Evolutionary conservation across 768 basidiomycete species (phyloP).

Genomic region (Boletus rubescentipes): DNA sequence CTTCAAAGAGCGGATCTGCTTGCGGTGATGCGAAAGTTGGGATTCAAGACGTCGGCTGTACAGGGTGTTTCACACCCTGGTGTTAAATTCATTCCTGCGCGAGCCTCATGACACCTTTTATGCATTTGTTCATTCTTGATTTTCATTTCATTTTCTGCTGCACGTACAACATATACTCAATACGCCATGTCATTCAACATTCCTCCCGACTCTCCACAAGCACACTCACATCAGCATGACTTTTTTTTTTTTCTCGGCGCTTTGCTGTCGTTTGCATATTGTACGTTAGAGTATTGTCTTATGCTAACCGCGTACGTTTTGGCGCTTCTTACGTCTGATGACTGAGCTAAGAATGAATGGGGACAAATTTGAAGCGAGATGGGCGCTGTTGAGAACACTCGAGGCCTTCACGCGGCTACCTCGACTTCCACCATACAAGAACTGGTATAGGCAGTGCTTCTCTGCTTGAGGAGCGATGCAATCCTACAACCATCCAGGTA

Average conservation of each 20-base stretch:
- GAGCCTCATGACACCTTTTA: slow-evolving; percentile 24
- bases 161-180: slow-evolving; percentile 33
- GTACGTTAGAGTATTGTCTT: slow-evolving; percentile 44
- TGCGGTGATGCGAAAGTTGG: slow-evolving; percentile 78
- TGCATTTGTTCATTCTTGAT: slow-evolving; percentile 26
- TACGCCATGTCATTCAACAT: slow-evolving; percentile 32
- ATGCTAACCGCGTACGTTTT: slow-evolving; percentile 9
- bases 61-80: slow-evolving; percentile 51
- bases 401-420: not conserved
- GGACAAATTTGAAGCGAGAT: slow-evolving; percentile 17
- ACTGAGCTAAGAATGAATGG: not conserved
- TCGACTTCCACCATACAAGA: not conserved
- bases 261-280: slow-evolving; percentile 38
- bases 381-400: slow-evolving; percentile 18
- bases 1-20: slow-evolving; percentile 85
- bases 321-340: not conserved
- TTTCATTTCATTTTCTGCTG: slow-evolving; percentile 32
- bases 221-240: slow-evolving; percentile 31
- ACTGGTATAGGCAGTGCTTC: no score
- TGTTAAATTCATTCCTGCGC: slow-evolving; percentile 51
- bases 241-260: slow-evolving; percentile 12
- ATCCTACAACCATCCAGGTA: slow-evolving; percentile 34
- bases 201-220: slow-evolving; percentile 23
- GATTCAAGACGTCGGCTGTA: slow-evolving; percentile 83
- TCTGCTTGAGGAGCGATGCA: slow-evolving; percentile 24